Evolutionary conservation across 2,329 filamentous ascomycete species (phyloP), one percentile per base, ranked within the genome.

Genomic region (Massarina eburnea): DNA sequence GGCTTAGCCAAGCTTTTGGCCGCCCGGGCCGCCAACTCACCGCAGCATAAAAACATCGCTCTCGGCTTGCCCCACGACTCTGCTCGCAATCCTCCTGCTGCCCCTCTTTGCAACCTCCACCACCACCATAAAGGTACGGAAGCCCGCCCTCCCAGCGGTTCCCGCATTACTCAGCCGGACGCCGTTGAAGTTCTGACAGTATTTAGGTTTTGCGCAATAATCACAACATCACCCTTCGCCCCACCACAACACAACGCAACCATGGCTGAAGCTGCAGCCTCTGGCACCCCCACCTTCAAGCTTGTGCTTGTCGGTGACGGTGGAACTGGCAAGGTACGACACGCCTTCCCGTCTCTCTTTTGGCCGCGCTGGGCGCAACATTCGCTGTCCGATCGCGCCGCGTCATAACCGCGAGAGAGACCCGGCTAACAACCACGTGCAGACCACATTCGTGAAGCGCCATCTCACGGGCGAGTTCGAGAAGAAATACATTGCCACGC

Each of bases 361-460:
- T 30, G 9, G 12, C 27, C n/a, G 7, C n/a, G 27, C n/a, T 14
- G 27, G 29, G 6, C 7, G 27, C 27, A 32, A 24, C 35, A 9
- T 29, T 43, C 15, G 33, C 42, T 19, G 36, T 35, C 20, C 24
- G 8, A 15, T 19, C 29, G 19, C 21, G 37, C 24, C 33, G 36
- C 22, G 24, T 44, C 41, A 18, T 21, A 30, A 36, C 34, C 12
- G 36, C 40, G 30, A 45, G 14, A 45, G 24, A 42, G 24, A n/a
- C 21, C 36, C 42, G 46, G 48, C 66, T 70, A 57, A 70, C 59
- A 35, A 19, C 33, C 32, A 35, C 40, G 22, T 29, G 59, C 71
- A 99, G 94, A 99, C 94, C 74, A 99, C 94, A 73, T 99, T 99
- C 78, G 94, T 99, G 83, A 99, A 99, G 88, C 94, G 94, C 73